Base-by-base conservation (phyloP, 805 yeast genomes). In the Candida andamanensis region DNA sequence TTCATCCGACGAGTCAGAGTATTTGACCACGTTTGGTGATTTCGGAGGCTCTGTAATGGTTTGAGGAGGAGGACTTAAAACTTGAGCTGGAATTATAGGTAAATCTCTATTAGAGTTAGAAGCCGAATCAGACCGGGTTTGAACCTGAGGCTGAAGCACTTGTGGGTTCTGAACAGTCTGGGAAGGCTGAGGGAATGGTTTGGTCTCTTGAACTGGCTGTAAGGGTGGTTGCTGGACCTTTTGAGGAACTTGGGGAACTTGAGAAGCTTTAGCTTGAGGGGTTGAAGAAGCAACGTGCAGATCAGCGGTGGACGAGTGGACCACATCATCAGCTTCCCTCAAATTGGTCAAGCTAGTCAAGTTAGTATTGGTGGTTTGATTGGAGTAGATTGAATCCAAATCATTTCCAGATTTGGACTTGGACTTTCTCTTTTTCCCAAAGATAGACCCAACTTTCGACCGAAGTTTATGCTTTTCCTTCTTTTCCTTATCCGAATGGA, bases 391-490 rank as follows among this genome's bases (percentile, higher is more conserved):
- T 6, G 65, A 56, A 10, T 45, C 58, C 30, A 54, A 44, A 39
- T 65, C 71, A 6, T 57, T 40, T 15, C 29, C 17, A 8, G 44
- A 35, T 17, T 39, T 28, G 2, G 31, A 27, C 37, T 32, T 41
- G 40, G 67, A 64, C 47, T 75, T 77, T 53, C 74, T 79, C 22
- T 19, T 19, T 42, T 76, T 72, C 27, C 82, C 79, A 46, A 84
- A 77, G 40, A 84, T 73, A 1, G 92, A 80, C 7, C 94, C 94
- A 35, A 84, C 80, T 47, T 64, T 77, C 5, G 87, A 80, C 55
- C 75, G 76, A 46, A 84, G 57, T 19, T 52, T 50, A 32, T 51
- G 50, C 37, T 56, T 56, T 15, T 36, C 34, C 23, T 32, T 32
- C 17, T 29, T 36, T 35, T 29, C 15, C 13, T 39, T 30, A 8